These are phyloP conservation scores for Peribolospora baueri DNA, from an alignment of 768 basidiomycete species.

Conservation along the genomic window DNA sequence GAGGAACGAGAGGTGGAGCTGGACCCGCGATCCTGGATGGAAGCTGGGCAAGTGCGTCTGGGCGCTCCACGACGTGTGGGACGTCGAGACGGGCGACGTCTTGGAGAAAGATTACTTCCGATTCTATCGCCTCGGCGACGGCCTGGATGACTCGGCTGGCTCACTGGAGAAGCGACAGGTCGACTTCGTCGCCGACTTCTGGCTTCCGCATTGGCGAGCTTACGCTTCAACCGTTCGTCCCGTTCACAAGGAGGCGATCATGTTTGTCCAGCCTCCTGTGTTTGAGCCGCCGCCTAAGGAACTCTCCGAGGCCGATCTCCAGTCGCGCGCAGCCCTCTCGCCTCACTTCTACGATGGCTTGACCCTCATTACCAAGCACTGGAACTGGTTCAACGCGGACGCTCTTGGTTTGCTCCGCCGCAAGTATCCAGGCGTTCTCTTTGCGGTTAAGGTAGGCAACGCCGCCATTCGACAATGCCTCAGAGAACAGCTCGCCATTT, in stretches of 20 bases:
- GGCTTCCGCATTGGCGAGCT: slow-evolving; percentile 41
- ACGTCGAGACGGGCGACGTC: slow-evolving; percentile 37
- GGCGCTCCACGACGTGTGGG: slow-evolving; percentile 81
- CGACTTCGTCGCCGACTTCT: slow-evolving; percentile 54
- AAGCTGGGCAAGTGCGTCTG: slow-evolving; percentile 54
- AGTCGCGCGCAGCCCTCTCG: slow-evolving; percentile 47
- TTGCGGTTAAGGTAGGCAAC: slow-evolving; percentile 63
- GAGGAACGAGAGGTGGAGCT: slow-evolving; percentile 44
- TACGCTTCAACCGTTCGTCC: slow-evolving; percentile 36
- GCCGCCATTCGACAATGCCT: slow-evolving; percentile 52
- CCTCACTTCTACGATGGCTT: slow-evolving; percentile 88
- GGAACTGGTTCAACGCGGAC: slow-evolving; percentile 90
- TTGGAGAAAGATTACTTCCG: slow-evolving; percentile 55
- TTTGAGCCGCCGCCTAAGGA: slow-evolving; percentile 54
- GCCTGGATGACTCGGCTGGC: slow-evolving; percentile 8
- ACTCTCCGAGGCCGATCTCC: slow-evolving; percentile 14
- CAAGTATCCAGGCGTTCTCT: slow-evolving; percentile 40
- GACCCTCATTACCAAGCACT: slow-evolving; percentile 73
- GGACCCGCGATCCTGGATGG: slow-evolving; percentile 50
- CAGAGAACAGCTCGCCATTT: slow-evolving; percentile 53
- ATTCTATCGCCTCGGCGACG: slow-evolving; percentile 19
- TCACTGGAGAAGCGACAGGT: slow-evolving; percentile 23
- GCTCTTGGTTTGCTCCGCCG: slow-evolving; percentile 75
- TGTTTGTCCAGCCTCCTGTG: slow-evolving; percentile 79
- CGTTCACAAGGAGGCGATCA: slow-evolving; percentile 54